Percentiles rank a stretch among this genome's conserved stretches.
Evolutionary conservation across 1,139 yeast genomes (phyloP).

Genomic region (Suhomyces choctaworum): DNA sequence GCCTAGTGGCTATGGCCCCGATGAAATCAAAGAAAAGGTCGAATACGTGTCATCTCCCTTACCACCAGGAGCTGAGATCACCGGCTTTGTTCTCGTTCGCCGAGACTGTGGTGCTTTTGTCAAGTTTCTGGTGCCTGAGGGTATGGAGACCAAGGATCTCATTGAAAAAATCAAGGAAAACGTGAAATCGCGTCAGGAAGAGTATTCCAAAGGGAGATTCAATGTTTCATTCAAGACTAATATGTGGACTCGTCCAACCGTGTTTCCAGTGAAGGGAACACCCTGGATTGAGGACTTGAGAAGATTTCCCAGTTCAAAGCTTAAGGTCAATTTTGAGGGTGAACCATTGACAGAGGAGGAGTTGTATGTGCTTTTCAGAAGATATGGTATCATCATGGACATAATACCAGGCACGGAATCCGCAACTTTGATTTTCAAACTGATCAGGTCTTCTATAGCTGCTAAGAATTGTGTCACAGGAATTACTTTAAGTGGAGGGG

Average conservation of each 20-base stretch:
- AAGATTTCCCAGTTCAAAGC: conserved; percentile 63
- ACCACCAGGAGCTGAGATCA: conserved; percentile 30
- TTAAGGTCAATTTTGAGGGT: conserved; percentile 76
- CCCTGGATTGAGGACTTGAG: conserved; percentile 97
- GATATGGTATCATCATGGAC: conserved; percentile 83
- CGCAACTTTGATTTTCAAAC: conserved; percentile 57
- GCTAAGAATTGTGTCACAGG: conserved; percentile 95
- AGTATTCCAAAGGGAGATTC: conserved; percentile 31
- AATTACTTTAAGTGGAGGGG: conserved; percentile 49
- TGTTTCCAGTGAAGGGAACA: conserved; percentile 77
- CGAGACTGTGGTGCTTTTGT: conserved; percentile 96
- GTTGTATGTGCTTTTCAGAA: conserved; percentile 73
- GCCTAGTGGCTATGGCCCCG: conserved; percentile 13
- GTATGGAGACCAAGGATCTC: conserved; percentile 48
- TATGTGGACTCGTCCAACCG: too few species aligned
- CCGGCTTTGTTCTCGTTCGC: conserved; percentile 61
- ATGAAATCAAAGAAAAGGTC: conserved; percentile 25
- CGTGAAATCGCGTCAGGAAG: conserved; percentile 32
- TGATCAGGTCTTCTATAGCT: conserved; percentile 68
- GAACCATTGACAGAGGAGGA: conserved; percentile 77
- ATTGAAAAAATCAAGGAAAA: conserved; percentile 52
- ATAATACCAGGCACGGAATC: conserved; percentile 57
- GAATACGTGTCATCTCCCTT: conserved; percentile 31
- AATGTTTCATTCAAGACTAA: conserved; percentile 21
- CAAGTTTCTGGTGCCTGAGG: conserved; percentile 62